These are phyloP conservation scores for Crinitomyces ghanaensis DNA, from an alignment of 805 yeast species.

Conservation along the genomic window DNA sequence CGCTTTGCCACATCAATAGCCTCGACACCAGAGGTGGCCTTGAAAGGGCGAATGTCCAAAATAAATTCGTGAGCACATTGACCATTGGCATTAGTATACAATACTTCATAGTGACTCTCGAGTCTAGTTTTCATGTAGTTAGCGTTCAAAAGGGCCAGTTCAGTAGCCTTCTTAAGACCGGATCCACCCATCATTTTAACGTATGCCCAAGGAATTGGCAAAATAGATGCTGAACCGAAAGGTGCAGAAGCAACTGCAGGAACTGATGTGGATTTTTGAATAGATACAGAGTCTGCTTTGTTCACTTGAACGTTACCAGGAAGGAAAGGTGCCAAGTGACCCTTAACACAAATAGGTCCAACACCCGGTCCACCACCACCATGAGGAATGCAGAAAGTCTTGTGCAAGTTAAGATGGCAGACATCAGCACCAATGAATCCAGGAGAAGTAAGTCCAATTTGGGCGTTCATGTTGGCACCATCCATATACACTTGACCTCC, in stretches of 20 bases:
- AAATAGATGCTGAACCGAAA: slow-evolving; percentile 85
- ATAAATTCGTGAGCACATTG: slow-evolving; percentile 97
- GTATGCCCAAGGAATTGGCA: slow-evolving; percentile 90
- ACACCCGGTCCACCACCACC: slow-evolving; percentile 99
- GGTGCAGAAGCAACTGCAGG: slow-evolving; percentile 86
- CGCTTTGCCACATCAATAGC: slow-evolving; percentile 96
- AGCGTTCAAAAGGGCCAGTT: slow-evolving; percentile 87
- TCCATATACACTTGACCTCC: slow-evolving; percentile 97
- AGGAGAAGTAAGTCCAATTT: slow-evolving; percentile 93
- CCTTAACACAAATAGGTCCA: slow-evolving; percentile 91
- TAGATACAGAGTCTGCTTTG: slow-evolving; percentile 33
- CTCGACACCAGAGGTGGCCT: slow-evolving; percentile 62
- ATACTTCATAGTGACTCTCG: slow-evolving; percentile 56
- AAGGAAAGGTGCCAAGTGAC: slow-evolving; percentile 66
- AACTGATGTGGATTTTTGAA: slow-evolving; percentile 32
- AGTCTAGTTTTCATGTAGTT: slow-evolving; percentile 86
- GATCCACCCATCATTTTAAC: slow-evolving; percentile 86
- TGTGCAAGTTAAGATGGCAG: slow-evolving; percentile 92
- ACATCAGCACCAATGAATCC: slow-evolving; percentile 98
- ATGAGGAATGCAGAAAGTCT: slow-evolving; percentile 95
- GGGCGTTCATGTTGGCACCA: slow-evolving; percentile 99
- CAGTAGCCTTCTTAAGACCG: slow-evolving; percentile 77
- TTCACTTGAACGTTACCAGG: slow-evolving; percentile 62
- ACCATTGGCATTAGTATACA: slow-evolving; percentile 55
- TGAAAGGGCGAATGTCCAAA: slow-evolving; percentile 78